phyloP scores from a whole-genome alignment of 495 filamentous ascomycete genomes.

The Daldinia caldariorum region DNA sequence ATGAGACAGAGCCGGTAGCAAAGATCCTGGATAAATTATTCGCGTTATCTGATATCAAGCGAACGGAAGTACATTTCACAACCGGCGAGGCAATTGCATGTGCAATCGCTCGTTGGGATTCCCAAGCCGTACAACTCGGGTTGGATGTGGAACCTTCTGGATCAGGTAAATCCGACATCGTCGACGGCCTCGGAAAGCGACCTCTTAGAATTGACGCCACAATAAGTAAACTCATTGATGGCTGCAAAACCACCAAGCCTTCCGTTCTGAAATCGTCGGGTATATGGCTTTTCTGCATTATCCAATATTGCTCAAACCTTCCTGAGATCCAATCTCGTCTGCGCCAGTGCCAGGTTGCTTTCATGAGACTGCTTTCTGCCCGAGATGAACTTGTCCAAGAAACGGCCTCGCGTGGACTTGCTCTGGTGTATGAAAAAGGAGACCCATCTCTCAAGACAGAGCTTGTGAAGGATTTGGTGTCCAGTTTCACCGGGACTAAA shows the following conservation, averaged over 20 bases:
- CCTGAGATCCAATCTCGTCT: constrained; percentile 75
- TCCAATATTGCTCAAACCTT: constrained; percentile 86
- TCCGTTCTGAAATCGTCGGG: constrained; percentile 86
- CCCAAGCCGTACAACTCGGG: constrained; percentile 60
- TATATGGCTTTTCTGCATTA: constrained; percentile 92
- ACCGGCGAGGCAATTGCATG: constrained; percentile 86
- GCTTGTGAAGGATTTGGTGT: constrained; percentile 84
- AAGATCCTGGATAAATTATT: constrained; percentile 72
- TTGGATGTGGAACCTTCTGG: constrained; percentile 56
- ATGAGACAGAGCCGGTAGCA: constrained; percentile 39
- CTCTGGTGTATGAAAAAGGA: constrained; percentile 91
- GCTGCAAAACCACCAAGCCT: constrained; percentile 85
- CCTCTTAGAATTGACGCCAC: constrained; percentile 62
- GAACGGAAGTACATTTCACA: constrained; percentile 86
- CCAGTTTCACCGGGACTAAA: constrained; percentile 81
- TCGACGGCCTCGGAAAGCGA: constrained; percentile 50
- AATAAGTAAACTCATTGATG: constrained; percentile 72
- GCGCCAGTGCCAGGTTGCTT: constrained; percentile 82
- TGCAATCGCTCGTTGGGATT: constrained; percentile 80
- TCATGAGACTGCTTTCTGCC: constrained; percentile 86
- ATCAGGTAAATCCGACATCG: constrained; percentile 51
- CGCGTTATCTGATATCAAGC: constrained; percentile 79
- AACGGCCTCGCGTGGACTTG: constrained; percentile 88
- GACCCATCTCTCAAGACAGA: constrained; percentile 80
- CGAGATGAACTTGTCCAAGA: constrained; percentile 95